phyloP scores from a whole-genome alignment of 306 rosid species.

The Comarum palustre region DNA sequence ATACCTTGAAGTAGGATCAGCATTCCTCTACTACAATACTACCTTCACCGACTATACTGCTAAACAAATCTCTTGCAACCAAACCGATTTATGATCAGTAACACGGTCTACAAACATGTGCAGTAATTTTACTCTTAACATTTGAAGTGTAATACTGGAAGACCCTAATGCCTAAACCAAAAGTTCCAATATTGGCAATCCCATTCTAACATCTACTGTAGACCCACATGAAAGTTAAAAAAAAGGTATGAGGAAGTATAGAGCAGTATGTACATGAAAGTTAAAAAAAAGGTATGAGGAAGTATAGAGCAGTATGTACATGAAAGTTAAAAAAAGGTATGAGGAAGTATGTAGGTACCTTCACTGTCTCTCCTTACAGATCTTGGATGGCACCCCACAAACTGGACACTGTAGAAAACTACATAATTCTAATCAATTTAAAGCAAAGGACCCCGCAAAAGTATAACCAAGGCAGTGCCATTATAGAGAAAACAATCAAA shows the following conservation, averaged over 20 bases:
- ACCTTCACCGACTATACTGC: background rate
- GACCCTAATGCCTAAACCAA: background rate
- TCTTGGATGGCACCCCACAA: constrained; percentile 8
- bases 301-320: background rate
- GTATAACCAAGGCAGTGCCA: background rate
- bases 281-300: background rate
- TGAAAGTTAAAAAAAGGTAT: background rate
- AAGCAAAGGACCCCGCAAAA: background rate
- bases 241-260: background rate
- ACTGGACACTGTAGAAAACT: constrained; percentile 13
- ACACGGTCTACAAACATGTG: background rate
- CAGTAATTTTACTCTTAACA: background rate
- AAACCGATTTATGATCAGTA: background rate
- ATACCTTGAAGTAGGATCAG: background rate
- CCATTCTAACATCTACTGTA: background rate
- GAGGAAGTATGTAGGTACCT: background rate
- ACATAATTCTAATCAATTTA: background rate
- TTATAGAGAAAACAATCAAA: background rate
- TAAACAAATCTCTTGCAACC: background rate
- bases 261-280: background rate
- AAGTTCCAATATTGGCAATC: background rate
- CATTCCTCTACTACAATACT: background rate
- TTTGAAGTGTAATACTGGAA: background rate
- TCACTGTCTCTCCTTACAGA: constrained; percentile 9
- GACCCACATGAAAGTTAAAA: background rate